phyloP scores from a whole-genome alignment of 2,329 filamentous ascomycete genomes.

The Acrocalymma vagum region DNA sequence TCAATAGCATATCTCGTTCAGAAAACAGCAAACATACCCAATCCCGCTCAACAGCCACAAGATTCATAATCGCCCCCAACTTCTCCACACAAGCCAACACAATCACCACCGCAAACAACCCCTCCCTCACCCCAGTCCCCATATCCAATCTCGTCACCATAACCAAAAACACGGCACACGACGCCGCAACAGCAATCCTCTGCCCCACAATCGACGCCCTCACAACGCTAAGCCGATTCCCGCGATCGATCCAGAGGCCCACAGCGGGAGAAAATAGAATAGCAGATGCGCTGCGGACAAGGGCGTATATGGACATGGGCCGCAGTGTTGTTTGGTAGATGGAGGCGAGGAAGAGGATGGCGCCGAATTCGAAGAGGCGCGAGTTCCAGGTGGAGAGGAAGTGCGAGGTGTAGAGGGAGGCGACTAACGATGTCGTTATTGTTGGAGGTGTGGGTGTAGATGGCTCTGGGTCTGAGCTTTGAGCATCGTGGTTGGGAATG shows the following conservation, averaged over 20 bases:
- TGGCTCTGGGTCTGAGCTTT: too few species aligned
- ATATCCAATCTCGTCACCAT: constrained; percentile 21
- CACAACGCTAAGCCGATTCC: constrained; percentile 50
- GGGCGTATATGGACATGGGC: constrained; percentile 73
- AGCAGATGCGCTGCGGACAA: constrained; percentile 66
- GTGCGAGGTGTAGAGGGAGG: constrained; percentile 58
- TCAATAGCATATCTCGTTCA: too few species aligned
- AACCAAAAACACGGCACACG: constrained; percentile 36
- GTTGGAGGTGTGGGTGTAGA: too few species aligned
- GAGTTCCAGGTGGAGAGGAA: constrained; percentile 60
- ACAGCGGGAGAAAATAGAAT: constrained; percentile 67
- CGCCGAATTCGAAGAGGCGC: constrained; percentile 58
- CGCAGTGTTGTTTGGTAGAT: constrained; percentile 65
- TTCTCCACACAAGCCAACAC: constrained; percentile 75
- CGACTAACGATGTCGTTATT: too few species aligned
- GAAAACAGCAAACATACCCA: too few species aligned
- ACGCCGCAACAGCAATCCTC: constrained; percentile 39
- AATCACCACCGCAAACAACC: constrained; percentile 45
- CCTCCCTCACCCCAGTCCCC: constrained; percentile 33
- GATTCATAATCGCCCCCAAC: constrained; percentile 69
- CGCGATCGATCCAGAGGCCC: constrained; percentile 67
- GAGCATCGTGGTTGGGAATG: too few species aligned
- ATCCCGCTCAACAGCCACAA: constrained; percentile 74
- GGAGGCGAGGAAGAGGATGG: constrained; percentile 57
- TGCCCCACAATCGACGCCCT: constrained; percentile 52